These are phyloP conservation scores for Barbatosphaeria neglecta DNA, from an alignment of 495 filamentous ascomycete genomes.

Conservation along the genomic window DNA sequence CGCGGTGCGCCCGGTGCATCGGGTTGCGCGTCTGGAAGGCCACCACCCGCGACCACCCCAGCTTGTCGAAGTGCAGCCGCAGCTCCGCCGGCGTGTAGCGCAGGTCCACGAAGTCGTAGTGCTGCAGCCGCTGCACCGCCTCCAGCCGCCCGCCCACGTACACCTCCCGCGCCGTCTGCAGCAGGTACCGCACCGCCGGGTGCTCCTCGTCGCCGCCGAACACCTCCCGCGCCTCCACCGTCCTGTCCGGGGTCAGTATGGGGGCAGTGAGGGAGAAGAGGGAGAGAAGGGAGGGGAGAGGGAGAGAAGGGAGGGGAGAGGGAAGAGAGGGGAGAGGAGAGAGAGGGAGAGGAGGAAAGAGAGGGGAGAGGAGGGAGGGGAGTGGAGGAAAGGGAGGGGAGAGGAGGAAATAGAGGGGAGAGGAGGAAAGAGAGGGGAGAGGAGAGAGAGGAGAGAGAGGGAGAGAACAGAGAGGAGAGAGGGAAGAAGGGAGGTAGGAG, in stretches of 20 bases:
- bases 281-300: too few relatives aligned
- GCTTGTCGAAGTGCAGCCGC: slow-evolving; percentile 94
- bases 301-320: too few relatives aligned
- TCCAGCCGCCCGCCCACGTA: slow-evolving; percentile 94
- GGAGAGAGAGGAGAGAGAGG: too few relatives aligned
- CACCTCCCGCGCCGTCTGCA: slow-evolving; percentile 66
- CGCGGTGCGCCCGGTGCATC: slow-evolving; percentile 97
- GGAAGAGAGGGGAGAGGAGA: too few relatives aligned
- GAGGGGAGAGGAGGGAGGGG: too few relatives aligned
- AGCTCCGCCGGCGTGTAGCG: slow-evolving; percentile 94
- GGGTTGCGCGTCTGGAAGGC: slow-evolving; percentile 99
- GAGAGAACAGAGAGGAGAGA: too few relatives aligned
- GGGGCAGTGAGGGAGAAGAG: slow-evolving; percentile 23
- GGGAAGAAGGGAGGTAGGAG: too few relatives aligned
- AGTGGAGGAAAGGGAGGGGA: too few relatives aligned
- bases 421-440: too few relatives aligned
- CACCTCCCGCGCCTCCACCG: slow-evolving; percentile 81
- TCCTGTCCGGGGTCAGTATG: slow-evolving; percentile 39
- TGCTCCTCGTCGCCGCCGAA: slow-evolving; percentile 92
- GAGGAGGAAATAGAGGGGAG: too few relatives aligned
- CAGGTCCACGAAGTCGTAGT: slow-evolving; percentile 97
- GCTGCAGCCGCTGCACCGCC: slow-evolving; percentile 84
- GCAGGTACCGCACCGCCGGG: slow-evolving; percentile 83
- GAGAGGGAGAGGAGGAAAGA: too few relatives aligned
- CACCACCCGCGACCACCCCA: slow-evolving; percentile 92